Evolutionary conservation across 306 rosid genomes (phyloP), one percentile per base, ranked within the genome.

Genomic region (Glycine latifolia): DNA sequence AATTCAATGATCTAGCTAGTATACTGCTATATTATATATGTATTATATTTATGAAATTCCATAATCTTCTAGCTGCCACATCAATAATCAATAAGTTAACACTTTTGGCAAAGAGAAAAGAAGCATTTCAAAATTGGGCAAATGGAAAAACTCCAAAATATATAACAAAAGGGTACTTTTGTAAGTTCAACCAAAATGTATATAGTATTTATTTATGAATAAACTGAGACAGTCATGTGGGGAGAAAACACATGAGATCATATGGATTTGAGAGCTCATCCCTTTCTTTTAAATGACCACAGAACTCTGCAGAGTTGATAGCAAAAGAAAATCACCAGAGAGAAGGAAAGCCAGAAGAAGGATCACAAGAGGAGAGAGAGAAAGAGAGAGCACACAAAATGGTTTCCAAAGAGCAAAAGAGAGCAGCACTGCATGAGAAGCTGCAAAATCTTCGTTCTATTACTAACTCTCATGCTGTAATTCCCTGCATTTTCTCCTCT

Each of bases 381-480:
- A 26, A 26, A 63, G 6, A 66, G 11, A 66, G 48, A 76, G 70
- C 9, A 67, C 15, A 5, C 75, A 85, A 61, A 76, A 94, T 95
- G 99, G 93, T 89, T 81, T 93, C 99, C 80, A 93, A 91, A 87
- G 97, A 93, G 93, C 98, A 84, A 88, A 91, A 91, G 91, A 88
- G 88, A 78, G 90, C 89, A 83, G 90, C 79, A 84, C 94, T 93
- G 87, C 95, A 93, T 88, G 97, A 95, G 89, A 92, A 95, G 89
- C 94, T 95, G 72, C 98, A 93, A 82, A 88, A 91, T 46, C 99
- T 95, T 93, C 98, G 99, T 77, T 95, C 98, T 77, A 85, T 95
- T 83, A 95, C 99, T 73, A 89, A 93, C 86, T 93, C 99, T 87
- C 90, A 91, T 83, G 94, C 99, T 89, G 99, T 95, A 95, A 91